Conservation (phyloP, 345 rosid species). For the Sisymbrium irio region DNA sequence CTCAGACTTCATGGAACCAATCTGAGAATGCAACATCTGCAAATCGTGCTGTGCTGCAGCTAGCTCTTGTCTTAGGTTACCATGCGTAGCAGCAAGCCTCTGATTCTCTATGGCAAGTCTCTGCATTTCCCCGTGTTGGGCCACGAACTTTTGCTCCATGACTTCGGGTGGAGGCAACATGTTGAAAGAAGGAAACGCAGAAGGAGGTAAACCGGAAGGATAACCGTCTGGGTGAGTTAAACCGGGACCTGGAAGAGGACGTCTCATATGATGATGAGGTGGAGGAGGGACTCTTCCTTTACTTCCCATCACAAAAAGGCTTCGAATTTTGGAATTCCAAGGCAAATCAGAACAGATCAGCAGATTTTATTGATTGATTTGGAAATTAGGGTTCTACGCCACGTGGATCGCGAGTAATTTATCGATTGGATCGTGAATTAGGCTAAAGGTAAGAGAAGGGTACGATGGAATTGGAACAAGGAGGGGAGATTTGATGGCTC, state of each 20-base stretch:
- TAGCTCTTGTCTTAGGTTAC: constrained; percentile 74
- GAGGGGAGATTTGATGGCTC: neutral
- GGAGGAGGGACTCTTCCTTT: constrained; percentile 75
- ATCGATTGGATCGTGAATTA: too few relatives aligned
- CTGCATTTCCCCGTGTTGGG: constrained; percentile 85
- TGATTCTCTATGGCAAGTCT: constrained; percentile 87
- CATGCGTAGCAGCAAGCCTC: constrained; percentile 79
- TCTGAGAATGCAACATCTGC: constrained; percentile 72
- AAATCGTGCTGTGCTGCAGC: constrained; percentile 90
- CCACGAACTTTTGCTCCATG: constrained; percentile 84
- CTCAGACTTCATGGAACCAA: constrained; percentile 66
- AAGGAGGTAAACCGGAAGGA: constrained; percentile 51
- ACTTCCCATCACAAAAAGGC: constrained; percentile 58
- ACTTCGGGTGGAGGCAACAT: constrained; percentile 79
- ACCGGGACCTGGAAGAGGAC: constrained; percentile 61
- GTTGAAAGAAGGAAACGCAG: constrained; percentile 56
- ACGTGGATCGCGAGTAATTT: too few relatives aligned
- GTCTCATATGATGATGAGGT: constrained; percentile 60
- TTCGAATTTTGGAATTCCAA: neutral
- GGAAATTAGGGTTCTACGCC: constrained; percentile 2
- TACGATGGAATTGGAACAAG: neutral
- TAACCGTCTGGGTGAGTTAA: constrained; percentile 50
- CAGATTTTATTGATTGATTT: neutral
- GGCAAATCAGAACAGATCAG: neutral
- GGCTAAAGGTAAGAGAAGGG: too few relatives aligned